Conservation (phyloP, 1,284 basidiomycete genomes). For the Termitomyces sp. region DNA sequence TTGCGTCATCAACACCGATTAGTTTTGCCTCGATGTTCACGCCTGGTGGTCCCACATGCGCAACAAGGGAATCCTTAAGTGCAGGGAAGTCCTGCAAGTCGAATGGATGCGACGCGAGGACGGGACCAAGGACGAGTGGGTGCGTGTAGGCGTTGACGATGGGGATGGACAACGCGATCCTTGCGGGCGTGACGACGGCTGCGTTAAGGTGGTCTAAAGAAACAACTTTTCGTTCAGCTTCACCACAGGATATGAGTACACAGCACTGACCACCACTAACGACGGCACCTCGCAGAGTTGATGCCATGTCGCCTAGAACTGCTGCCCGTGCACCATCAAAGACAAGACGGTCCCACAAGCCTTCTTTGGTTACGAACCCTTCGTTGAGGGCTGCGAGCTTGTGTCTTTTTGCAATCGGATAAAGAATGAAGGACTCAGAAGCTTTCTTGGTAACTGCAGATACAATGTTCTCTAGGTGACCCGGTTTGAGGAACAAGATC, state of each 20-base stretch:
- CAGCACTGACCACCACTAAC: constrained; percentile 54
- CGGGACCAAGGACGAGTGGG: constrained; percentile 57
- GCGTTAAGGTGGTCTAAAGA: constrained; percentile 31
- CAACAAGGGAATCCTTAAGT: constrained; percentile 29
- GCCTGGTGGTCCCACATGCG: constrained; percentile 67
- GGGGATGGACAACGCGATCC: constrained; percentile 68
- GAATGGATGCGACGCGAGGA: constrained; percentile 69
- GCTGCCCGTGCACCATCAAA: constrained; percentile 60
- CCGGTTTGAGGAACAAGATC: constrained; percentile 55
- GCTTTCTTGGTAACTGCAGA: constrained; percentile 48
- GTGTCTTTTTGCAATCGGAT: constrained; percentile 65
- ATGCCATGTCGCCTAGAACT: constrained; percentile 53
- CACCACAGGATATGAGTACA: background rate
- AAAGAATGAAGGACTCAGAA: constrained; percentile 45
- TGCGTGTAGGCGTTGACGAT: constrained; percentile 59
- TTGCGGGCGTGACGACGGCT: constrained; percentile 46
- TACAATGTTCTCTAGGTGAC: constrained; percentile 50
- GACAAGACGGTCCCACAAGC: constrained; percentile 72
- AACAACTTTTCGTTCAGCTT: constrained; percentile 6
- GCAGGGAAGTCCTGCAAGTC: constrained; percentile 66
- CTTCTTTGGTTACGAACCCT: constrained; percentile 69
- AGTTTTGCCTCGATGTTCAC: constrained; percentile 74
- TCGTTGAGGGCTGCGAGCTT: constrained; percentile 60
- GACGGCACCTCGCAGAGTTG: constrained; percentile 55
- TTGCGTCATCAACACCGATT: constrained; percentile 52